Evolutionary conservation across 768 basidiomycete genomes (phyloP).

Genomic region (Hypholoma sublateritium): DNA sequence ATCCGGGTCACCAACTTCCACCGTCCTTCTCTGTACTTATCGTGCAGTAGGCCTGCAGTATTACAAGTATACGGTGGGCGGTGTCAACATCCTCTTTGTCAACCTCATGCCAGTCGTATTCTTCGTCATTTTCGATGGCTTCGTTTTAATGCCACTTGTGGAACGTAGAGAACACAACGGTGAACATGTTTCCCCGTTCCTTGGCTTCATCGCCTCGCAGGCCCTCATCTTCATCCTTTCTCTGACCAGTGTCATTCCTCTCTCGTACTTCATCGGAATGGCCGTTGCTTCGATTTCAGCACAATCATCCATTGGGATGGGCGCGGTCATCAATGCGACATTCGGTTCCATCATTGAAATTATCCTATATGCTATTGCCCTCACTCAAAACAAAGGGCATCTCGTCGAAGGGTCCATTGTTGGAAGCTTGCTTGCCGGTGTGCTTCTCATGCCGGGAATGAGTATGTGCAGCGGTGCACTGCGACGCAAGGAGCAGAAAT

Average conservation of each 20-base stretch:
- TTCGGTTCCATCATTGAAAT: constrained; percentile 99
- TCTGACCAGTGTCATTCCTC: constrained; percentile 89
- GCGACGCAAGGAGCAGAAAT: constrained; percentile 90
- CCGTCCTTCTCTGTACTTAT: constrained; percentile 93
- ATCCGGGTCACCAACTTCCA: constrained; percentile 75
- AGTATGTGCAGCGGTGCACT: constrained; percentile 94
- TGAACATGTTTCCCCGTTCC: constrained; percentile 59
- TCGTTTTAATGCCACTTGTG: constrained; percentile 72
- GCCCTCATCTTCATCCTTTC: constrained; percentile 81
- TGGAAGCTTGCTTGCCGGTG: constrained; percentile 92
- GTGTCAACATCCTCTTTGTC: constrained; percentile 97
- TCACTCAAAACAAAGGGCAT: constrained; percentile 88
- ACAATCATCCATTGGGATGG: constrained; percentile 98
- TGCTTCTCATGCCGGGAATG: constrained; percentile 93
- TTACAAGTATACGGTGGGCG: constrained; percentile 98
- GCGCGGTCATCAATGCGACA: constrained; percentile 98
- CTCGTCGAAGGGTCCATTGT: constrained; percentile 97
- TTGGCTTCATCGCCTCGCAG: constrained; percentile 70
- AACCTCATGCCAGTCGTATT: constrained; percentile 93
- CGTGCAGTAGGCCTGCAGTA: constrained; percentile 87
- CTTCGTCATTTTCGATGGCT: constrained; percentile 93
- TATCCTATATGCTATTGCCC: constrained; percentile 85
- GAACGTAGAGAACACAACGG: constrained; percentile 58
- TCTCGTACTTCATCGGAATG: constrained; percentile 99
- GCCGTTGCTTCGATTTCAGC: constrained; percentile 99